Base-by-base conservation (phyloP, 495 filamentous ascomycete genomes). In the Hypoxylon trugodes region DNA sequence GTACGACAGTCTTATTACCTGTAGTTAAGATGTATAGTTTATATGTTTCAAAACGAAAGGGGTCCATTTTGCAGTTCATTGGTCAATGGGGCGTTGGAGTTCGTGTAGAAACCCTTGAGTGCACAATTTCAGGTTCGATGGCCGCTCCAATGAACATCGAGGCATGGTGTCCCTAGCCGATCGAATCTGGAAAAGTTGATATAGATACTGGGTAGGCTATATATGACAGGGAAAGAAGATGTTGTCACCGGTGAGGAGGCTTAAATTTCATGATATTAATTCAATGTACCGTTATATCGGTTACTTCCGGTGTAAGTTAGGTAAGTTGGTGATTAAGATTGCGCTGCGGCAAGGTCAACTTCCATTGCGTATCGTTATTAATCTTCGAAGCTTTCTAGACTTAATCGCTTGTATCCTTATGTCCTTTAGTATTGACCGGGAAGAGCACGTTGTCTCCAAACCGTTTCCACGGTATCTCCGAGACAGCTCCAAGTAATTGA, bases 41-140 rank as follows among this genome's bases (percentile, higher is more conserved):
- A 54, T 47, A 62, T 62, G 64, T 67, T 67, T 67, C 41, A 53
- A 67, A 62, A 67, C 64, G 19, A 15, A 47, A 25, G 49, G 33
- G 30, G 38, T 35, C 24, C 22, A 28, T 57, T 45, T 18, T 38
- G 12, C 16, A n/a, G 13, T 5, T 45, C n/a, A 40, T 62, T 62
- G 58, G 58, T 36, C 52, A 51, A 58, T 58, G 46, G 25, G 37
- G 24, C 43, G 16, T 30, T 10, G 2, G 42, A 53, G 26, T 48
- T 59, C 46, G 59, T 62, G 59, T 53, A 49, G 22, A 43, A 42
- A 41, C n/a, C n/a, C 59, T 43, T 47, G 59, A 49, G 32, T 35
- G 59, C 32, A 26, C 26, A 54, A 55, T 55, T 48, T 46, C 37
- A 36, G n/a, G 40, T 25, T 18, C 24, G 54, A 36, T 48, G 36